These are phyloP conservation scores for Hyphochytrium catenoides DNA, from an alignment of 352 stramenopile species.

Conservation along the genomic window DNA sequence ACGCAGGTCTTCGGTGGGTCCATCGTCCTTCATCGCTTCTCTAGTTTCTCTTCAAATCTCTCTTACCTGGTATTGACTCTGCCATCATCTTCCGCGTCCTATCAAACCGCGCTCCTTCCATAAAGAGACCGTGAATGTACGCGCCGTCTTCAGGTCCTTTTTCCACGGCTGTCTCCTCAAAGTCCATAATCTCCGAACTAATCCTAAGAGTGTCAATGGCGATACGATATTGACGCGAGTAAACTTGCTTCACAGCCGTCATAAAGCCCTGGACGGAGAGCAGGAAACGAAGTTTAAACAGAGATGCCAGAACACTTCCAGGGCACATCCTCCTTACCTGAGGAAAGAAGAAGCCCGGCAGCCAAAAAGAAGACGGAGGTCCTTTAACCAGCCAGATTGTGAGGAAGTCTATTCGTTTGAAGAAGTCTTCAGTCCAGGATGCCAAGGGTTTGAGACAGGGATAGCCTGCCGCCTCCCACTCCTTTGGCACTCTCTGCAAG, in stretches of 20 bases:
- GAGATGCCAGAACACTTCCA: too few relatives aligned
- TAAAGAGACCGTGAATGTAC: slow-evolving; percentile 82
- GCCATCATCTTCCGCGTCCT: slow-evolving; percentile 34
- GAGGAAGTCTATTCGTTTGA: slow-evolving; percentile 54
- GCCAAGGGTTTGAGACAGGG: slow-evolving; percentile 70
- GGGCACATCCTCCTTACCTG: too few relatives aligned
- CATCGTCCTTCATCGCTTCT: too few relatives aligned
- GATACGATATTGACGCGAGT: slow-evolving; percentile 61
- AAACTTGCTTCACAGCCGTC: slow-evolving; percentile 78
- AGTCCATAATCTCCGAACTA: slow-evolving; percentile 39
- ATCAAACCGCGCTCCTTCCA: slow-evolving; percentile 76
- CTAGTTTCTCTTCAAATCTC: too few relatives aligned
- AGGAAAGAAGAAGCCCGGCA: slow-evolving; percentile 85
- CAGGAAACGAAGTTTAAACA: too few relatives aligned
- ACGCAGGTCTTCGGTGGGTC: too few relatives aligned
- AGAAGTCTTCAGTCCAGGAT: slow-evolving; percentile 77
- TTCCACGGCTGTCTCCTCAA: slow-evolving; percentile 39
- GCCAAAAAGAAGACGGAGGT: slow-evolving; percentile 56
- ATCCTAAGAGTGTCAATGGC: slow-evolving; percentile 73
- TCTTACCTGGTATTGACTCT: slow-evolving; percentile 65
- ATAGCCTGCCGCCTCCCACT: slow-evolving; percentile 69
- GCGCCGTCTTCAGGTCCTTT: slow-evolving; percentile 41
- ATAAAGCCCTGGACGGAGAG: too few relatives aligned
- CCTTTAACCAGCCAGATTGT: slow-evolving; percentile 52
- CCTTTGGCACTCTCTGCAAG: slow-evolving; percentile 55